Evolutionary conservation across 768 basidiomycete genomes (phyloP).

Genomic region (Termitomyces eurrhizus): DNA sequence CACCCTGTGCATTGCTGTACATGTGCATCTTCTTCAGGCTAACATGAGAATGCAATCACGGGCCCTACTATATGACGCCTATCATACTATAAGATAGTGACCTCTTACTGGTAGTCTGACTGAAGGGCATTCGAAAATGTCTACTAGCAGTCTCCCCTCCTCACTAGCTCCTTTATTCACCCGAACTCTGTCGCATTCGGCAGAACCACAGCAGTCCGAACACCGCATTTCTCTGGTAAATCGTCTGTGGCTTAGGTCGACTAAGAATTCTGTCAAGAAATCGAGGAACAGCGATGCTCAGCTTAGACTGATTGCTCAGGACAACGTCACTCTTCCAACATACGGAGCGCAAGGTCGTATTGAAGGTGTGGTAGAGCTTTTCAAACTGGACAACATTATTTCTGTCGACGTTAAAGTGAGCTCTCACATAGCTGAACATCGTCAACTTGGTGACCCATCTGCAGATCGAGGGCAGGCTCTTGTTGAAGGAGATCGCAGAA

Average conservation of each 20-base stretch:
- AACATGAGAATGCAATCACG: constrained; percentile 5
- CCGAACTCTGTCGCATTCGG: constrained; percentile 47
- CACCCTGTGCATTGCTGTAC: constrained; percentile 13
- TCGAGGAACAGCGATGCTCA: constrained; percentile 49
- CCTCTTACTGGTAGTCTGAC: not conserved
- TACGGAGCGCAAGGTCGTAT: constrained; percentile 51
- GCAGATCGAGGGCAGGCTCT: constrained; percentile 60
- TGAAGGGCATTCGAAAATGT: constrained; percentile 34
- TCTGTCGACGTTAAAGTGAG: constrained; percentile 64
- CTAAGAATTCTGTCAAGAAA: constrained; percentile 54
- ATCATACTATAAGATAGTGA: not conserved
- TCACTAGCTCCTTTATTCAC: constrained; percentile 35
- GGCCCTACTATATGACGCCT: constrained; percentile 1
- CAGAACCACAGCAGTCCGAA: constrained; percentile 50
- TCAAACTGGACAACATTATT: constrained; percentile 50
- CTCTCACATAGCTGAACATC: not conserved
- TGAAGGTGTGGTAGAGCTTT: constrained; percentile 52
- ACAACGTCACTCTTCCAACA: constrained; percentile 48
- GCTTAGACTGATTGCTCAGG: constrained; percentile 51
- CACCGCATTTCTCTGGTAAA: constrained; percentile 46
- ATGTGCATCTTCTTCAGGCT: constrained; percentile 8
- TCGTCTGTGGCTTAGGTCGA: constrained; percentile 33
- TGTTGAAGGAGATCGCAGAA: constrained; percentile 60
- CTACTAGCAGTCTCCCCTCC: constrained; percentile 48
- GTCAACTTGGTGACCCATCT: not conserved